Evolutionary conservation across 2,329 filamentous ascomycete genomes (phyloP), one percentile per base, ranked within the genome.

Genomic region (Neofusicoccum laricinum): DNA sequence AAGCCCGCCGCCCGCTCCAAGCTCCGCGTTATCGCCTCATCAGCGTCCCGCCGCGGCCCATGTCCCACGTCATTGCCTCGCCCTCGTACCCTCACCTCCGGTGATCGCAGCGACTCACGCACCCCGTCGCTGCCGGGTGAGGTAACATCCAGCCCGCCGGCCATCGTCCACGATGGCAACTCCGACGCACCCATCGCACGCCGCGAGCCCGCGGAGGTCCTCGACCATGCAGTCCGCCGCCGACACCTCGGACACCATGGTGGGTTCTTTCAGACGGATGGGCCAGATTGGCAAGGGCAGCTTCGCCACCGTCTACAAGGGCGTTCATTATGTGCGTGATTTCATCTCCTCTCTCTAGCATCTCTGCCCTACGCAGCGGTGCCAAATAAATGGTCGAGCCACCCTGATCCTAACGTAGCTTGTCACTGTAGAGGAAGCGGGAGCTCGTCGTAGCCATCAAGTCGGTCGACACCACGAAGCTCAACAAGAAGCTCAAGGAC

Each of bases 211-310:
- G 19, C 46, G 53, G 63, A 25, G 45, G 34, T 43, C 63, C 2
- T 59, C 63, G 36, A 64, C 63, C 50, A 53, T 57, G 40, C 61
- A 43, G 38, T 48, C 61, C 41, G 30, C 61, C 38, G 61, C 61
- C 48, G 41, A 53, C 19, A 36, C 58, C 46, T 40, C 53, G 38
- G 63, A 64, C 63, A 59, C 71, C 70, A 75, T 79, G 50, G 84
- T 95, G 71, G 92, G 93, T 69, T 88, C 90, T 73, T 97, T 96
- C 78, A 85, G 86, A 71, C 88, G 94, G 72, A 87, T 93, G 71
- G 88, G 90, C 70, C 92, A 97, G 80, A 97, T 98, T 76, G 95
- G 95, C 68, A 95, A 95, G 80, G 95, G 95, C 67, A 98, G 95
- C 81, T 99, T 98, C 82, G 95, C 95, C 69, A 93, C 93, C 70